Base-by-base conservation (phyloP, 176 grass and related monocot species). In the Areca catechu region DNA sequence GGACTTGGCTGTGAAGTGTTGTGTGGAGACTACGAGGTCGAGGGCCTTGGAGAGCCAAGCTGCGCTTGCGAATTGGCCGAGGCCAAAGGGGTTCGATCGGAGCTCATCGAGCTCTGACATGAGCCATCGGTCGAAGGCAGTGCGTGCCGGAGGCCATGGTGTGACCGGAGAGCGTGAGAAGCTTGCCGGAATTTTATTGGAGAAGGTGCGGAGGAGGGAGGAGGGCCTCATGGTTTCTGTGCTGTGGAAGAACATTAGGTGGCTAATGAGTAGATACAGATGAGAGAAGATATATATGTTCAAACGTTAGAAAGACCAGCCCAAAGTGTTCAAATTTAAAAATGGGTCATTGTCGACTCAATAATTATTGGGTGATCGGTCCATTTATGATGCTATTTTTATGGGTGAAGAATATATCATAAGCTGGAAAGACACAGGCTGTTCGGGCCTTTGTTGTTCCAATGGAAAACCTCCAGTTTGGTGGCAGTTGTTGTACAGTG, bases 61-160 rank as follows among this genome's bases (percentile, higher is more conserved):
- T 16, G 77, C 79, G 62, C 50, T 74, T 4, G 77, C 79, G 73
- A 29, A 86, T 51, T 60, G 70, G 58, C 51, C 16, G 5, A 74
- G 67, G 9, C 65, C 28, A 21, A 58, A 20, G 16, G 80, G 71
- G 53, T 53, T 25, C 22, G 74, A 28, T 15, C 79, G 86, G 67
- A 95, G 85, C 54, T 81, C 79, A 24, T 90, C 74, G 61, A 95
- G 74, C 77, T 90, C 91, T 17, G 83, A 65, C 16, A 77, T 68
- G 21, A 95, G 74, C 86, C 91, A 95, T 24, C 76, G 86, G 83
- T 90, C 91, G 70, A 90, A 87, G 24, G 74, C 70, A 0, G 86
- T 74, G 14, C 83, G 80, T 17, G 84, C 74, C 3, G 86, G 91
- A 4, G 91, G 86, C 91, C 91, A 95, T 0, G 91, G 91, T 0